Conservation (phyloP, 768 basidiomycete species). For the Hericium alpestre region DNA sequence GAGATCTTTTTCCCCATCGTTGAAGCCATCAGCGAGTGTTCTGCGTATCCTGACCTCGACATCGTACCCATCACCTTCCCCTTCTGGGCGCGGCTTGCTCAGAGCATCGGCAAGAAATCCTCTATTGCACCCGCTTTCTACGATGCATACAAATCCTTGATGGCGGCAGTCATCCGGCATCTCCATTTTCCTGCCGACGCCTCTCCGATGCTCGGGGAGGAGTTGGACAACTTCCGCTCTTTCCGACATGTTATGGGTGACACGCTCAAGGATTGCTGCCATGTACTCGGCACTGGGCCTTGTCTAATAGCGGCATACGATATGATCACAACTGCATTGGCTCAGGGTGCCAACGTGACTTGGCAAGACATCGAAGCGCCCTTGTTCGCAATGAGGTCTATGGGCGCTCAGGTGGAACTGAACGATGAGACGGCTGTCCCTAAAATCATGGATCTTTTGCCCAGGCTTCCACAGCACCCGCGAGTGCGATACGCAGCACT, state of each 20-base stretch:
- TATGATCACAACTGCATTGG: conserved; percentile 64
- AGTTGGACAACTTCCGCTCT: conserved; percentile 85
- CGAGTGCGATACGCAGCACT: conserved; percentile 91
- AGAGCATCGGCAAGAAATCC: conserved; percentile 69
- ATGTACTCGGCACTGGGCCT: conserved; percentile 76
- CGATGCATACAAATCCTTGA: conserved; percentile 75
- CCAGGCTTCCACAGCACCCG: conserved; percentile 80
- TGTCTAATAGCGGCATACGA: conserved; percentile 79
- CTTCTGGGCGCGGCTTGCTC: conserved; percentile 97
- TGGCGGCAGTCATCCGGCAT: conserved; percentile 80
- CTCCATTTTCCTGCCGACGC: conserved; percentile 82
- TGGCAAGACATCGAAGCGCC: conserved; percentile 99
- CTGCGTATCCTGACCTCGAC: conserved; percentile 87
- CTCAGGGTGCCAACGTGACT: conserved; percentile 42
- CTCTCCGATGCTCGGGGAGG: conserved; percentile 58
- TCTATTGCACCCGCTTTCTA: conserved; percentile 66
- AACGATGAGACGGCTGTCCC: conserved; percentile 80
- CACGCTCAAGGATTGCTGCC: conserved; percentile 96
- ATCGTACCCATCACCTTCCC: conserved; percentile 96
- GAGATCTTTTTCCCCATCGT: conserved; percentile 93
- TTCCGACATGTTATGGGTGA: conserved; percentile 99
- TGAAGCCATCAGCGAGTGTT: conserved; percentile 87
- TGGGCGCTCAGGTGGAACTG: conserved; percentile 89
- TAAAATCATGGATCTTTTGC: conserved; percentile 91
- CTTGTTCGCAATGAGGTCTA: conserved; percentile 92